A percentile compares a stretch with the other conserved stretches of the same genome.
Evolutionary conservation across 2,329 filamentous ascomycete genomes (phyloP).

Genomic region (Sporothrix luriei): DNA sequence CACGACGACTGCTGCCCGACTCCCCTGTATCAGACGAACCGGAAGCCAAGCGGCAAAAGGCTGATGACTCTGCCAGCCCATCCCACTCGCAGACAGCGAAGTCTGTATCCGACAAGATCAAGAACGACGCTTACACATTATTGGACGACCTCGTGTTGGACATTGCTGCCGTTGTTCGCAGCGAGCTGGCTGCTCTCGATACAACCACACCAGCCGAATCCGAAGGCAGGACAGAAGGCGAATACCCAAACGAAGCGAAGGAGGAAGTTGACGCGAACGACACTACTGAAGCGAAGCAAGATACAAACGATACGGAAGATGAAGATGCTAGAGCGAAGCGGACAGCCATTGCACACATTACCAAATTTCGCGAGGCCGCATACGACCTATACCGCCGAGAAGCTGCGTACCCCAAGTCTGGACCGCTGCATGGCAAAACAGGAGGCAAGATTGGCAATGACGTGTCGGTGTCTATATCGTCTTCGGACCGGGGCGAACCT

Average conservation of each 20-base stretch:
- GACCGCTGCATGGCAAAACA: constrained; percentile 36
- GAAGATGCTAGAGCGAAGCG: constrained; percentile 38
- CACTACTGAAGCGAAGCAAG: neutral
- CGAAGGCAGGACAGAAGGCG: constrained; percentile 5
- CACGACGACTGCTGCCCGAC: constrained; percentile 55
- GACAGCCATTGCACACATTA: constrained; percentile 50
- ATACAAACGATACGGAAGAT: neutral
- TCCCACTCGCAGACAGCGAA: constrained; percentile 36
- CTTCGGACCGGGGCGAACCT: constrained; percentile 47
- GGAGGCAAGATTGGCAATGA: constrained; percentile 16
- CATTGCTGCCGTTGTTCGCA: constrained; percentile 44
- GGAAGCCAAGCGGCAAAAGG: constrained; percentile 63
- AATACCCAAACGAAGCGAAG: neutral
- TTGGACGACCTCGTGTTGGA: constrained; percentile 68
- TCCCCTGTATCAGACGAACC: constrained; percentile 53
- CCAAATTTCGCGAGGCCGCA: constrained; percentile 64
- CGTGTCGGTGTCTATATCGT: constrained; percentile 25
- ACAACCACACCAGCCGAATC: neutral
- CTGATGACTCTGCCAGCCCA: constrained; percentile 48
- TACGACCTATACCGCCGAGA: constrained; percentile 65
- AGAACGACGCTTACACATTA: constrained; percentile 56
- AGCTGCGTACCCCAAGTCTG: constrained; percentile 53
- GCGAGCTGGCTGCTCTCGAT: constrained; percentile 53
- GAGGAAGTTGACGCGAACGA: neutral
- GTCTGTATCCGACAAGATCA: constrained; percentile 58